These are phyloP conservation scores for Crithidia sp. DNA, from an alignment of 208 protist genomes.

Conservation along the genomic window DNA sequence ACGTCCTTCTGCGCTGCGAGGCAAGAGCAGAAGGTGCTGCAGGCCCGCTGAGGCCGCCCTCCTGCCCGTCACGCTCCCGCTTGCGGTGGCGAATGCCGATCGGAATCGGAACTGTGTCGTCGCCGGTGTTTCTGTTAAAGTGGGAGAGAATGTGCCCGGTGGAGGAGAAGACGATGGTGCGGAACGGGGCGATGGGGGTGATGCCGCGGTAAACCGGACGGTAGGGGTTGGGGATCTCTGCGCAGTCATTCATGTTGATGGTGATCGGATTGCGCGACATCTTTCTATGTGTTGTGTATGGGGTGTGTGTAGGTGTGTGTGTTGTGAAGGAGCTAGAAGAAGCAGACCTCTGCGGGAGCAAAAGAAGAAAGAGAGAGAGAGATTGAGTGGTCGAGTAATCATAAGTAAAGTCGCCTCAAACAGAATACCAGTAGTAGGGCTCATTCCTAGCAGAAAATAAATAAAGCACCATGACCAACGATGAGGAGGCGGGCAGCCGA, in stretches of 20 bases:
- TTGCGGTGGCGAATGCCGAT: slow-evolving; percentile 12
- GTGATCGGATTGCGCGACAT: slow-evolving; percentile 27
- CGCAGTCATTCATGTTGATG: slow-evolving; percentile 25
- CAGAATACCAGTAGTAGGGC: too few relatives aligned
- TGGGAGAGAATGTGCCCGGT: too few relatives aligned
- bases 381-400: too few relatives aligned
- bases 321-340: background rate
- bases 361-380: too few relatives aligned
- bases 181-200: slow-evolving; percentile 10
- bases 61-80: slow-evolving; percentile 10
- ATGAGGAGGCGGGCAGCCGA: too few relatives aligned
- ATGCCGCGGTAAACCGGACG: slow-evolving; percentile 18
- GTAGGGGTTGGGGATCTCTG: slow-evolving; percentile 8
- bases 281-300: background rate
- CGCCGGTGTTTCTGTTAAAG: background rate
- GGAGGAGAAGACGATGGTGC: background rate
- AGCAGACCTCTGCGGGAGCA: too few relatives aligned
- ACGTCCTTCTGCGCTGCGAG: slow-evolving; percentile 15
- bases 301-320: background rate
- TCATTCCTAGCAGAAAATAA: too few relatives aligned
- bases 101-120: background rate
- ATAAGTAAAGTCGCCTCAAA: too few relatives aligned
- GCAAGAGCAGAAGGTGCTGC: background rate
- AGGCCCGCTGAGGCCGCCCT: too few relatives aligned
- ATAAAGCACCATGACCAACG: too few relatives aligned